phyloP scores from a whole-genome alignment of 2,329 filamentous ascomycete genomes.

The Neopestalotiopsis clavispora region DNA sequence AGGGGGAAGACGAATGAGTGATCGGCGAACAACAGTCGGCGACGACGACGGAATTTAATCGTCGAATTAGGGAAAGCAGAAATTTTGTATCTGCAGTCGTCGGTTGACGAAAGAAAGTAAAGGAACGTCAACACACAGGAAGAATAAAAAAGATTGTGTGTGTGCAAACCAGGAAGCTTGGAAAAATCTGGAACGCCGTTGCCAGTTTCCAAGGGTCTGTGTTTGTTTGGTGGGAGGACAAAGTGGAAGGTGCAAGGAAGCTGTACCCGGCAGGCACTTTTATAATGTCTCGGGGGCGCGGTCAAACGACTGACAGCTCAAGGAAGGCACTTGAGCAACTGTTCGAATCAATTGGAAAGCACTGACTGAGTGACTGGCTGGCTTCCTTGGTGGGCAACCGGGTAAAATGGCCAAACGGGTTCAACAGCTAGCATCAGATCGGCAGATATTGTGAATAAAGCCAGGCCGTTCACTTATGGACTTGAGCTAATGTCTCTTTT shows the following conservation, averaged over 20 bases:
- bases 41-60: neutral
- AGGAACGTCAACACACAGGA: neutral
- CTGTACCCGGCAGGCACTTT: neutral
- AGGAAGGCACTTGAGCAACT: conserved; percentile 6
- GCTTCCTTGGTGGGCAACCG: neutral
- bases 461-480: neutral
- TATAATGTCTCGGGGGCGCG: conserved; percentile 13
- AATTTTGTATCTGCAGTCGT: neutral
- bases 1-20: too few relatives aligned
- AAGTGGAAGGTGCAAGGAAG: conserved; percentile 4
- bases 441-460: neutral
- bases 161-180: neutral
- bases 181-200: neutral
- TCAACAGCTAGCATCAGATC: neutral
- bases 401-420: neutral
- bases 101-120: neutral
- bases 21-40: neutral
- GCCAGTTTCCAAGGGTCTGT: neutral
- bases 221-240: conserved; percentile 8
- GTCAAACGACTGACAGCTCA: neutral
- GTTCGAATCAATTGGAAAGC: conserved; percentile 7
- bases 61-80: too few relatives aligned
- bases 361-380: conserved; percentile 29
- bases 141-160: neutral
- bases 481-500: neutral